Percentiles rank a stretch among this genome's conserved stretches.
Conservation (phyloP, 2,329 filamentous ascomycete species). For the Penicillium sp. region DNA sequence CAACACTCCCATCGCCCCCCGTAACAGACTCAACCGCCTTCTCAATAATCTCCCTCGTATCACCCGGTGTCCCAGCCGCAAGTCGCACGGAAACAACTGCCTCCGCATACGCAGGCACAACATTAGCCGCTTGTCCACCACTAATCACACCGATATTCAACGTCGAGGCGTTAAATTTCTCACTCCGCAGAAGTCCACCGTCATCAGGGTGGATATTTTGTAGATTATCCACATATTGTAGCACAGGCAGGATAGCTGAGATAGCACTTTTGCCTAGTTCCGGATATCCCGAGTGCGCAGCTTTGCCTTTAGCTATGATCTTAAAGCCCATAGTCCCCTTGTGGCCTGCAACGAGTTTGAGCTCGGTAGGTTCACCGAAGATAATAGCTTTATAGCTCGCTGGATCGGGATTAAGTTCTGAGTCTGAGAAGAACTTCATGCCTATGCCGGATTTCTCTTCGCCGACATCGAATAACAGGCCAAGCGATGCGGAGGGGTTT, state of each 20-base stretch:
- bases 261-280: conserved; percentile 84
- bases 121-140: conserved; percentile 82
- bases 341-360: conserved; percentile 49
- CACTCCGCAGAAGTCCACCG: conserved; percentile 64
- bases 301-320: conserved; percentile 68
- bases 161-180: conserved; percentile 80
- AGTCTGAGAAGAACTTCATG: conserved; percentile 60
- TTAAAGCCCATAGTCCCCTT: conserved; percentile 75
- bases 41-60: conserved; percentile 55
- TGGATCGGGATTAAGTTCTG: conserved; percentile 46
- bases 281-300: conserved; percentile 86
- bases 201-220: conserved; percentile 21
- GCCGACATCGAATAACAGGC: conserved; percentile 68
- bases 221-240: conserved; percentile 58
- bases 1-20: conserved; percentile 27
- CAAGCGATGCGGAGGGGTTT: conserved; percentile 39
- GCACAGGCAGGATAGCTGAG: conserved; percentile 70
- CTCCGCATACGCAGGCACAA: conserved; percentile 73
- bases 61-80: conserved; percentile 66
- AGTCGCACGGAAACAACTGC: conserved; percentile 71
- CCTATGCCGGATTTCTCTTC: conserved; percentile 80
- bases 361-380: conserved; percentile 56
- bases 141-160: conserved; percentile 77
- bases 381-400: conserved; percentile 67
- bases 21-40: conserved; percentile 55